Base-by-base conservation (phyloP, 495 filamentous ascomycete species). In the Durotheca rogersii region DNA sequence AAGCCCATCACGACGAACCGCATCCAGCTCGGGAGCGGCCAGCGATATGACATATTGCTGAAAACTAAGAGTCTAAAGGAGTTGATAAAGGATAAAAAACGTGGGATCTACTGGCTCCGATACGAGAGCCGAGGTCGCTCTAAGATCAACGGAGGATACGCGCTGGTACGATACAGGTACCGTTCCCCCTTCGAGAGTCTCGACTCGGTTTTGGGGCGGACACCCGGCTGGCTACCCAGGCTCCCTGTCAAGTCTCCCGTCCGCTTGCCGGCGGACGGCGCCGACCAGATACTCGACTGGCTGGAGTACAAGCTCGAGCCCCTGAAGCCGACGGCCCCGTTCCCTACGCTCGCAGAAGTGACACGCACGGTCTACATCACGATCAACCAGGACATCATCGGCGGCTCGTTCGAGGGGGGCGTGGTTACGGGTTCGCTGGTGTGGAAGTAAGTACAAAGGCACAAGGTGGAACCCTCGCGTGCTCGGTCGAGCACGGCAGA, bases 41-140 rank as follows among this genome's bases (percentile, higher is more conserved):
- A 84, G 53, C 73, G 82, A 12, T 84, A 76, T 56, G 74, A 75
- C 51, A 62, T 78, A 9, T 62, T 84, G 16, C 63, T 84, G 7
- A 66, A 58, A 7, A 66, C 79, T 3, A 76, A 76, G 47, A 66
- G 65, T 3, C 40, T 47, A 17, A 63, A 69, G 0, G 69, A 76
- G 32, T 71, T 82, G 16, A 50, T 61, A 4, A 51, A 66, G 2
- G 69, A 69, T 2, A 65, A 62, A 9, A 70, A 70, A 47, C 41
- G 56, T 3, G 55, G 55, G 7, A 61, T 72, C n/a, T 83, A 75
- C 44, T 80, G 68, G 57, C 67, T 85, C 34, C 79, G 81, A 52
- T 67, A 78, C 25, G 77, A 81, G 40, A 76, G 75, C 2, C 68
- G 71, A 0, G 74, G 76, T 18, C 73, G 77, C 3, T 72, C 72